Percentiles rank a stretch among this genome's conserved stretches.
These are phyloP conservation scores for Beauveria australis DNA, from an alignment of 2,329 filamentous ascomycete genomes.

Conservation along the genomic window DNA sequence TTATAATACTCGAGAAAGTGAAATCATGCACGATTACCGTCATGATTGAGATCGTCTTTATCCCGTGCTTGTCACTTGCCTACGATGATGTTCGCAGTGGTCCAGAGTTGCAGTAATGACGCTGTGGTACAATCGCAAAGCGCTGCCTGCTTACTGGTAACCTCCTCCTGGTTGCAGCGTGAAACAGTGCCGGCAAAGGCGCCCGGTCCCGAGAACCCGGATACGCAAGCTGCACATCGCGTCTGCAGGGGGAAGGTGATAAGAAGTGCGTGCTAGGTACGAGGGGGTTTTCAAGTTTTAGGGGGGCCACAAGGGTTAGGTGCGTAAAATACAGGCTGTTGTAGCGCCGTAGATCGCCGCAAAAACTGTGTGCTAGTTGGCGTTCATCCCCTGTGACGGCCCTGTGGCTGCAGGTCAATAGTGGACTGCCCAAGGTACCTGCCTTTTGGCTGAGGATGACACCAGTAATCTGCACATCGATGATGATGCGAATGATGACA, in stretches of 20 bases:
- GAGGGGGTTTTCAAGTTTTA: neutral
- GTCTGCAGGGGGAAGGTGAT: no score
- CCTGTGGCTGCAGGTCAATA: neutral
- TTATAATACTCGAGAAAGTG: no score
- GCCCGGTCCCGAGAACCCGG: conserved; percentile 7
- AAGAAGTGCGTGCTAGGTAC: neutral
- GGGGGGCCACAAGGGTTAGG: neutral
- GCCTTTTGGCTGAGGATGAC: neutral
- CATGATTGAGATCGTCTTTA: neutral
- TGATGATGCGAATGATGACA: neutral
- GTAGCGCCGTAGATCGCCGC: neutral
- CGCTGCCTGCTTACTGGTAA: neutral
- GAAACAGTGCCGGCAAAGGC: neutral
- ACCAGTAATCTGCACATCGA: neutral
- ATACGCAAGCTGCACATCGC: conserved; percentile 5
- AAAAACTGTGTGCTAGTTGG: neutral
- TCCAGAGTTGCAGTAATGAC: neutral
- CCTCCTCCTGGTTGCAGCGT: neutral
- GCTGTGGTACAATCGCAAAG: neutral
- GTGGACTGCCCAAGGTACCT: neutral
- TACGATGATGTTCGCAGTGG: neutral
- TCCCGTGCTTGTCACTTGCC: neutral
- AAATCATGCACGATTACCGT: neutral
- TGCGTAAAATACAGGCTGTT: neutral
- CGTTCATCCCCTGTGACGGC: neutral